Percentiles rank a stretch among this genome's conserved stretches.
These are phyloP conservation scores for Crithidia brevicula DNA, from an alignment of 208 protist species.

Conservation along the genomic window DNA sequence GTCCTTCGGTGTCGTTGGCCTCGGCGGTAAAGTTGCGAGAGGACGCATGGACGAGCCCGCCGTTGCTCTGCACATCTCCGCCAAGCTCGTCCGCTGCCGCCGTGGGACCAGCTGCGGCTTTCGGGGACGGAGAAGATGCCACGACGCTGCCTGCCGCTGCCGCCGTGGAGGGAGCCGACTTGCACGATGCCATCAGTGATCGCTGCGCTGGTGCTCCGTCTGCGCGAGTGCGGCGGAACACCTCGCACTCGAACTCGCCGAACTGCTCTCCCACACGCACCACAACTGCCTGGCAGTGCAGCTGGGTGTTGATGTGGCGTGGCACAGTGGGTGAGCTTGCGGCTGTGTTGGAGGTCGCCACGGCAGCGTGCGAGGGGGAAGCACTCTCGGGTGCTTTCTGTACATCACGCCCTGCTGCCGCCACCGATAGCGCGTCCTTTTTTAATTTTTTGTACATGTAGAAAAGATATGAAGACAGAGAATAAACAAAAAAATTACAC, in stretches of 20 bases:
- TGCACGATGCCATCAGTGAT: neutral
- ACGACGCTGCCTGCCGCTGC: constrained; percentile 6
- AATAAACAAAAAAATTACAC: too few relatives aligned
- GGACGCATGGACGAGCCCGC: neutral
- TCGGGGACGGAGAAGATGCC: neutral
- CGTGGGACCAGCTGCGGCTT: neutral
- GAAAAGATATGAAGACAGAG: constrained; percentile 13
- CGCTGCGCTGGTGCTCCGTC: neutral
- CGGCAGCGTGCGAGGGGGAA: constrained; percentile 17
- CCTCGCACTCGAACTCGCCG: constrained; percentile 83
- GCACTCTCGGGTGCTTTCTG: constrained; percentile 24
- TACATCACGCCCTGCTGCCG: constrained; percentile 26
- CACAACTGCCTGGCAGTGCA: constrained; percentile 87
- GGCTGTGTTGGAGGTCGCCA: neutral
- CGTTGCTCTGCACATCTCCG: neutral
- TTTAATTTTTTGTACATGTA: constrained; percentile 6
- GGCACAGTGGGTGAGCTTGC: neutral
- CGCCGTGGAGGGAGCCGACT: neutral
- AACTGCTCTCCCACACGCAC: constrained; percentile 87
- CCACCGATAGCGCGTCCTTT: neutral
- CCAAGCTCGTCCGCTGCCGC: neutral
- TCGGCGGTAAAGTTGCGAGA: neutral
- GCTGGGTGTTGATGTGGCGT: constrained; percentile 19
- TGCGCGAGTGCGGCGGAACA: constrained; percentile 2
- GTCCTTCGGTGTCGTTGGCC: neutral